Evolutionary conservation across 179 eudicot genomes (phyloP), one percentile per base, ranked within the genome.

Genomic region (Beta lomatogona): DNA sequence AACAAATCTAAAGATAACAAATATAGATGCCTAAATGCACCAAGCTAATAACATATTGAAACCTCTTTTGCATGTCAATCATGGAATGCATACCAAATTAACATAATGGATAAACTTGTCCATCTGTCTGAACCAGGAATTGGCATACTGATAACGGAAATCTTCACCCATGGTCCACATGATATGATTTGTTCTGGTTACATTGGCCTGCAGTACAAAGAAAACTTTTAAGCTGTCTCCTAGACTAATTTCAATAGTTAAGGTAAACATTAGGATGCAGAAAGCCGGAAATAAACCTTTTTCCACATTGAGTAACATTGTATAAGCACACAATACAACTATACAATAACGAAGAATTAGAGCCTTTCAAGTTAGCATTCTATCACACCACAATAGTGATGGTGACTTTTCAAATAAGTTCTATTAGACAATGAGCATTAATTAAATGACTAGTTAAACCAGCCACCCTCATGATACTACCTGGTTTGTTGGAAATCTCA

Each of bases 131-230:
- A 88, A 96, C 98, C 98, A 96, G 57, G 99, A 91, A 80, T 89
- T 84, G 36, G 97, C 99, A 86, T 92, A 96, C 81, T 96, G 99
- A 82, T 96, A 96, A 0, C 94, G 88, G 48, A 96, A 96, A 83
- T 96, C 99, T 52, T 91, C 91, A 63, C 99, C 97, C 99, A 96
- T 96, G 66, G 90, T 82, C 96, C 97, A 96, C 98, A 96, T 96
- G 83, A 96, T 85, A 86, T 96, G 97, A 77, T 94, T 88, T 86
- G 99, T 91, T 89, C 98, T 87, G 76, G 98, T 96, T 31, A 94
- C 87, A 82, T 91, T 96, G 71, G 98, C 98, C 99, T 96, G 86
- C 58, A 58, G 6, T 73, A 80, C 19, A 73, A 63, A 19, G n/a
- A 12, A 74, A 46, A 2, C 18, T 60, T 25, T 6, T 65, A 71